phyloP scores from a whole-genome alignment of 805 yeast genomes.

The Ogataea ganodermae region DNA sequence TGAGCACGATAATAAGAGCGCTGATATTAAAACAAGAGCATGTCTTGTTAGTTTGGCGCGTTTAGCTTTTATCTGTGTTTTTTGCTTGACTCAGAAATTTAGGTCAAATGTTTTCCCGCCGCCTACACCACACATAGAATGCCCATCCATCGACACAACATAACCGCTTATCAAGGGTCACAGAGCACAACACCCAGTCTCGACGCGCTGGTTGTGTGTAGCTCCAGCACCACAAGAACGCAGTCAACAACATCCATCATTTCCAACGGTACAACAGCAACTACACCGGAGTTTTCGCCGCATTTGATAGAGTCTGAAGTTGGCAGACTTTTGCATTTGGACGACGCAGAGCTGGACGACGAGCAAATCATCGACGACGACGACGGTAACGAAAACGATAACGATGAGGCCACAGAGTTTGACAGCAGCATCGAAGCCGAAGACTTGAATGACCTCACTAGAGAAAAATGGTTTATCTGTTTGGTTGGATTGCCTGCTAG shows the following conservation, averaged over 20 bases:
- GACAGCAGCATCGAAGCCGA: constrained; percentile 10
- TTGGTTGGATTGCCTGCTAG: constrained; percentile 90
- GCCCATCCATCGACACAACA: constrained; percentile 28
- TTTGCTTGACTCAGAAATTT: not conserved
- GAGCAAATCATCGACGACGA: constrained; percentile 18
- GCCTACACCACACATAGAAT: constrained; percentile 11
- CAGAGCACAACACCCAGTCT: constrained; percentile 1
- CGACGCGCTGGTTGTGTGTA: constrained; percentile 3
- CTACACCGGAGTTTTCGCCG: constrained; percentile 38
- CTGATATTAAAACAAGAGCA: constrained; percentile 4
- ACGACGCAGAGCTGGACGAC: constrained; percentile 26
- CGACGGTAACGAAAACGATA: not conserved
- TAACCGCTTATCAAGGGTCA: constrained; percentile 11
- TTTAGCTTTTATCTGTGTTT: constrained; percentile 1
- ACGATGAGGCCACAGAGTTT: constrained; percentile 12
- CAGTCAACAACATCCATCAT: constrained; percentile 27
- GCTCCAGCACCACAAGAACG: constrained; percentile 19
- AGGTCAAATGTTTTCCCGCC: constrained; percentile 4
- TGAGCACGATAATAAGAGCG: not conserved
- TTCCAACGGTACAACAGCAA: constrained; percentile 24
- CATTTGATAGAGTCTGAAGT: constrained; percentile 31
- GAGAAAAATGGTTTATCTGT: constrained; percentile 35
- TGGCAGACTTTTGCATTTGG: constrained; percentile 28
- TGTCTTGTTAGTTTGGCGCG: constrained; percentile 1
- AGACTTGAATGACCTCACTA: constrained; percentile 6